phyloP scores from a whole-genome alignment of 768 basidiomycete species.

The Clavulina sp. region DNA sequence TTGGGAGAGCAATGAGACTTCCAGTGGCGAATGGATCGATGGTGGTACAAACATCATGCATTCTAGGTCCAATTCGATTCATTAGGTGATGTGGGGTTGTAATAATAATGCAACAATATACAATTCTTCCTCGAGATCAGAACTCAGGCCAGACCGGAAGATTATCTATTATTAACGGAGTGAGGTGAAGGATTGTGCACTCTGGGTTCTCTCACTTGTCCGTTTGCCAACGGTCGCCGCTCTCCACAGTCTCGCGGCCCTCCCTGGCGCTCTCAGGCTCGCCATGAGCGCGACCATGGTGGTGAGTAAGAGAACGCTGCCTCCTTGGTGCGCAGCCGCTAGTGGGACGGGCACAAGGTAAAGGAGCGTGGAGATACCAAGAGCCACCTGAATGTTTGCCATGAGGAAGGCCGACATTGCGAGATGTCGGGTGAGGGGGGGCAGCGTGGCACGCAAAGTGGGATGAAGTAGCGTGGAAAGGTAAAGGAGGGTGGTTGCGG shows the following conservation, averaged over 20 bases:
- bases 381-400: conserved; percentile 66
- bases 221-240: neutral
- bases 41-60: no score
- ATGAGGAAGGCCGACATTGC: conserved; percentile 50
- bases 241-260: conserved; percentile 32
- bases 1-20: no score
- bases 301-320: conserved; percentile 75
- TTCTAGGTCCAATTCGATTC: no score
- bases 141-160: no score
- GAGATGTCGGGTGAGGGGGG: conserved; percentile 39
- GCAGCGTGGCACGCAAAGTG: conserved; percentile 31
- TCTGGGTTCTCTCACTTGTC: no score
- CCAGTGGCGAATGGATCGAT: no score
- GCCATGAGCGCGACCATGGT: conserved; percentile 63
- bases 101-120: no score
- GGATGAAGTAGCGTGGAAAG: conserved; percentile 34
- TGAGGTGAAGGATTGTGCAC: no score
- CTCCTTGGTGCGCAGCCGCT: conserved; percentile 89
- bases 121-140: no score
- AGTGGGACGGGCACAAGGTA: conserved; percentile 87
- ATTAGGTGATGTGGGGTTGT: no score
- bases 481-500: conserved; percentile 46
- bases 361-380: conserved; percentile 65
- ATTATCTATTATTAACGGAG: no score
- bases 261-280: conserved; percentile 49